Base-by-base conservation (phyloP, 164 flowering plant genomes). In the Vitis riparia region DNA sequence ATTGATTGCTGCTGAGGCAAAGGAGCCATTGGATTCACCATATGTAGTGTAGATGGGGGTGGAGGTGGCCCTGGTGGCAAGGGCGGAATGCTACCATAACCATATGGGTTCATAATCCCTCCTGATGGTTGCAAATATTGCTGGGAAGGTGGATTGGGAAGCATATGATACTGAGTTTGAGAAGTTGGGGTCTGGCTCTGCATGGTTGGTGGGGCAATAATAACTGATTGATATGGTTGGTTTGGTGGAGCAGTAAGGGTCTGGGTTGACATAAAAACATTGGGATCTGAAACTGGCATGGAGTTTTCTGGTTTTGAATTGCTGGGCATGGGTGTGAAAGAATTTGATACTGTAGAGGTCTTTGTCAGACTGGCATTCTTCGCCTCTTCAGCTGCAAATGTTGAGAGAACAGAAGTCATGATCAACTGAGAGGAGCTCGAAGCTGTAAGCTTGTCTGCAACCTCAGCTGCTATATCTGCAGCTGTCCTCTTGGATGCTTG, bases 391-490 rank as follows among this genome's bases (percentile, higher is more conserved):
- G 97, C 97, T 8, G 98, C 99, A 75, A 95, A 93, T 67, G 89
- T 78, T 5, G 96, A 93, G 13, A 95, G 96, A 68, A 95, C 98
- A 5, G 97, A 90, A 47, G 86, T 74, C 98, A 93, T 93, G 37
- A 95, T 95, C 74, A 84, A 73, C 71, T 88, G 94, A 30, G 99
- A 95, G 10, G 92, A 91, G 71, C 81, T 83, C 48, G 98, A 95
- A 30, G 99, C 97, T 53, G 98, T 80, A 50, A 95, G 92, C 83
- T 80, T 95, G 76, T 93, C 99, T 15, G 97, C 98, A 74, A 93
- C 97, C 81, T 80, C 89, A 37, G 98, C 98, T 53, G 98, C 99
- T 76, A 92, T 84, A 62, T 89, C 85, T 65, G 98, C 91, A 62
- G 99, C 85, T 5, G 94, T 79, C 72, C 74, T 89, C 80, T 79